These are phyloP conservation scores for Sporothrix mexicana DNA, from an alignment of 2,329 filamentous ascomycete genomes.

Conservation along the genomic window DNA sequence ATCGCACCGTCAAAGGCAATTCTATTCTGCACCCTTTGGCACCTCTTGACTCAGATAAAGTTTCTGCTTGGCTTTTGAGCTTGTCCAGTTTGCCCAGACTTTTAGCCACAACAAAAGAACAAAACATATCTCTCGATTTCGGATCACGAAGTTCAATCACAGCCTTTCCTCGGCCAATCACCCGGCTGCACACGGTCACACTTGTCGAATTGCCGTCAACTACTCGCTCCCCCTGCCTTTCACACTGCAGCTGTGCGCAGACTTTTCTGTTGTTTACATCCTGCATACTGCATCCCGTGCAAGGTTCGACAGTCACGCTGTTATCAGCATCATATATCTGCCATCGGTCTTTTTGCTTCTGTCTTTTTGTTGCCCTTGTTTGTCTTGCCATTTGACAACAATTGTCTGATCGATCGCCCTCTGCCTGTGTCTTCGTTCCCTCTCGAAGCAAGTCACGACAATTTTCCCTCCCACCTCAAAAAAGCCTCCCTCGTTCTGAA, in stretches of 20 bases:
- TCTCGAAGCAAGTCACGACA: not conserved
- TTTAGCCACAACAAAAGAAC: too few species aligned
- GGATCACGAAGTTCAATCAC: constrained; percentile 20
- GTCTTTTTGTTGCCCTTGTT: not conserved
- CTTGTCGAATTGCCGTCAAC: not conserved
- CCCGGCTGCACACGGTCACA: not conserved
- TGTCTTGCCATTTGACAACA: too few species aligned
- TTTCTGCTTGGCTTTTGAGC: not conserved
- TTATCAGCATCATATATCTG: constrained; percentile 1
- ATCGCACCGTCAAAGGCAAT: not conserved
- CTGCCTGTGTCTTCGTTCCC: not conserved
- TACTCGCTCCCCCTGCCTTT: not conserved
- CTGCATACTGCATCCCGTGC: not conserved
- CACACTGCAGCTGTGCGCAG: constrained; percentile 1
- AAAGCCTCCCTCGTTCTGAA: constrained; percentile 12
- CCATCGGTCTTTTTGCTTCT: not conserved
- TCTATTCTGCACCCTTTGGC: not conserved
- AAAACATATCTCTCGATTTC: too few species aligned
- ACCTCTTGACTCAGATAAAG: too few species aligned
- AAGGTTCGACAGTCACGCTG: constrained; percentile 10
- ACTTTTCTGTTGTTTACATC: constrained; percentile 17
- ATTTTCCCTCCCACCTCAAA: too few species aligned
- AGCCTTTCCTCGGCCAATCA: constrained; percentile 10
- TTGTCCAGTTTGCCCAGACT: not conserved
- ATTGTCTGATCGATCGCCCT: not conserved